Evolutionary conservation across 352 stramenopile species (phyloP).

Genomic region (Phytophthora syringae): DNA sequence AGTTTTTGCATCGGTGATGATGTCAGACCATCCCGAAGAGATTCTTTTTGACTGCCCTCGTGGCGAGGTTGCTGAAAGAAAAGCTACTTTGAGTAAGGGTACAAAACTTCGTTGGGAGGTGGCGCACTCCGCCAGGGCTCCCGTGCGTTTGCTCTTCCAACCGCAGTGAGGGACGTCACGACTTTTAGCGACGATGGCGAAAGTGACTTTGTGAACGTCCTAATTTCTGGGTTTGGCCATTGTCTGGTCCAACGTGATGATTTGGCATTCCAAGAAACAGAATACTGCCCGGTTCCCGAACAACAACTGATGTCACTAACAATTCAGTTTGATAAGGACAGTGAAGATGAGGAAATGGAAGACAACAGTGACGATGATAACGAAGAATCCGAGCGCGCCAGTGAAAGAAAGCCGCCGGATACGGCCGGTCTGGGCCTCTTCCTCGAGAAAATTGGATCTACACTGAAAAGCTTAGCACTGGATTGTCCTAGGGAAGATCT

Average conservation of each 20-base stretch:
- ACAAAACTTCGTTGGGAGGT: slow-evolving; percentile 1
- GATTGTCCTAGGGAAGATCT: neutral
- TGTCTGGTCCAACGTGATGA: slow-evolving; percentile 2
- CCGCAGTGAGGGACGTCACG: neutral
- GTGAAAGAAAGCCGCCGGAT: neutral
- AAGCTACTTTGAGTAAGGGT: neutral
- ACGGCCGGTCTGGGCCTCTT: neutral
- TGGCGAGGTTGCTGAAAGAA: too few relatives aligned
- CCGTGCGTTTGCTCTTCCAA: neutral
- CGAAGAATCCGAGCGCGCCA: neutral
- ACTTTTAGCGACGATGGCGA: slow-evolving; percentile 9
- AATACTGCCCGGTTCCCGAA: neutral
- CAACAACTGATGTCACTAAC: neutral
- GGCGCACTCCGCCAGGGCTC: neutral
- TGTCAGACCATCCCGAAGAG: too few relatives aligned
- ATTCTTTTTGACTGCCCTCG: too few relatives aligned
- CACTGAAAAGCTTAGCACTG: slow-evolving; percentile 1
- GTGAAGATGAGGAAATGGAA: neutral
- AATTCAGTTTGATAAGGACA: neutral
- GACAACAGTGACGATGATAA: neutral
- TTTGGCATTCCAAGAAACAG: neutral
- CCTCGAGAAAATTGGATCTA: slow-evolving; percentile 3
- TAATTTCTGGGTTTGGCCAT: slow-evolving; percentile 9
- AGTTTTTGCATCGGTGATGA: too few relatives aligned
- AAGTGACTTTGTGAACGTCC: slow-evolving; percentile 9